Percentiles rank a stretch among this genome's conserved stretches.
These are phyloP conservation scores for Lipomyces spencermartinsiae DNA, from an alignment of 805 yeast genomes.

Conservation along the genomic window DNA sequence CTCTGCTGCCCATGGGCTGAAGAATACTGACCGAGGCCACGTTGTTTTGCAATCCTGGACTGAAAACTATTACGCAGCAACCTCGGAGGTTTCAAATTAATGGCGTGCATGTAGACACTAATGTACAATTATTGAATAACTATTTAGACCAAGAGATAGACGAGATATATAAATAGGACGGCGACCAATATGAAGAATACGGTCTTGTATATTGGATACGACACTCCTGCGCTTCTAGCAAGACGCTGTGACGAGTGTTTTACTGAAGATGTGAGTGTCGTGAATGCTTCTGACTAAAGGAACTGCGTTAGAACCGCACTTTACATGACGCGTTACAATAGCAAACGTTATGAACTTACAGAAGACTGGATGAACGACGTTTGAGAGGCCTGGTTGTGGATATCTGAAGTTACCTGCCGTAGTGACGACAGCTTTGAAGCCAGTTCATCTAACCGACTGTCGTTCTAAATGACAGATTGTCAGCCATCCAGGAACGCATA, in stretches of 20 bases:
- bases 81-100: neutral
- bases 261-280: conserved; percentile 50
- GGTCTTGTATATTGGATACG: conserved; percentile 59
- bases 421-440: conserved; percentile 71
- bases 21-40: neutral
- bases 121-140: neutral
- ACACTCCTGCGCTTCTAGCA: conserved; percentile 57
- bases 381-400: conserved; percentile 66
- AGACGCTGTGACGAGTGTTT: conserved; percentile 55
- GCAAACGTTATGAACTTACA: conserved; percentile 34
- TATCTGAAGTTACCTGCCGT: conserved; percentile 70
- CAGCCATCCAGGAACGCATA: neutral
- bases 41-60: neutral
- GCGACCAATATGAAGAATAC: conserved; percentile 44
- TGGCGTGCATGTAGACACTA: neutral
- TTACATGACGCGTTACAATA: neutral
- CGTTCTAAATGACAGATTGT: conserved; percentile 54
- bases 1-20: too few species aligned
- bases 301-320: neutral
- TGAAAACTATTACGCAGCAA: neutral
- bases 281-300: conserved; percentile 35
- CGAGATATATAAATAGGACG: conserved; percentile 27
- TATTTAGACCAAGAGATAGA: conserved; percentile 28
- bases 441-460: conserved; percentile 63
- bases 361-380: conserved; percentile 50